A percentile compares a stretch with the other conserved stretches of the same genome.
Evolutionary conservation across 768 basidiomycete genomes (phyloP).

Genomic region (Tulasnella sp.): DNA sequence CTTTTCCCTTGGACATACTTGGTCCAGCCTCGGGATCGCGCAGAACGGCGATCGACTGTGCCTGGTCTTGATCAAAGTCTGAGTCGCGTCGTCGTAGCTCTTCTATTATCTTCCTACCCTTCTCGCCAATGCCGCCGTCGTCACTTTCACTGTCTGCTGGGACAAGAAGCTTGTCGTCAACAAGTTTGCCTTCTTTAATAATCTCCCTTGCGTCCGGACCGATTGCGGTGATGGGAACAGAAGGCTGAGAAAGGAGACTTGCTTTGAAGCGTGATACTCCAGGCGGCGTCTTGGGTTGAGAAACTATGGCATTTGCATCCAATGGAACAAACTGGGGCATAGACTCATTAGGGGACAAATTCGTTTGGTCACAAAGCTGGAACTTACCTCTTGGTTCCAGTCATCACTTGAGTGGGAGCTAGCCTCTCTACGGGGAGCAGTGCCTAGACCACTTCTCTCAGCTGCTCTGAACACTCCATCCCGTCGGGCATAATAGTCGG

Average conservation of each 20-base stretch:
- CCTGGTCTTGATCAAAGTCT: neutral
- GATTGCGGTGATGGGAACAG: slow-evolving; percentile 5
- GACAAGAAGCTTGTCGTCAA: slow-evolving; percentile 4
- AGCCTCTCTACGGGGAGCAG: neutral
- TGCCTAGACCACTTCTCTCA: neutral
- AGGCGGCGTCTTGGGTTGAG: neutral
- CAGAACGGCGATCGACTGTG: neutral
- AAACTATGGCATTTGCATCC: slow-evolving; percentile 1
- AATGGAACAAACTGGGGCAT: slow-evolving; percentile 4
- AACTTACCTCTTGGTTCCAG: neutral
- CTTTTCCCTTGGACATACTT: neutral
- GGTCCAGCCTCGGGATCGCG: neutral
- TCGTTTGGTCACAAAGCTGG: neutral
- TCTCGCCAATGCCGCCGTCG: neutral
- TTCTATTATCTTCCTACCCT: neutral
- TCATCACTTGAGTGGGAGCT: neutral
- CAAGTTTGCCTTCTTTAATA: slow-evolving; percentile 12
- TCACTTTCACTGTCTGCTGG: slow-evolving; percentile 14
- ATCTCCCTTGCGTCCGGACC: slow-evolving; percentile 4
- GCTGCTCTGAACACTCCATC: neutral
- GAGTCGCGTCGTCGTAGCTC: neutral
- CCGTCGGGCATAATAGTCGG: neutral
- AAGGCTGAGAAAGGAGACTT: neutral
- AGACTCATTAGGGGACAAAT: neutral
- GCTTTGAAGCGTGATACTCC: neutral